Evolutionary conservation across 768 basidiomycete genomes (phyloP).

Genomic region (Porphyrellus cyaneotinctus): DNA sequence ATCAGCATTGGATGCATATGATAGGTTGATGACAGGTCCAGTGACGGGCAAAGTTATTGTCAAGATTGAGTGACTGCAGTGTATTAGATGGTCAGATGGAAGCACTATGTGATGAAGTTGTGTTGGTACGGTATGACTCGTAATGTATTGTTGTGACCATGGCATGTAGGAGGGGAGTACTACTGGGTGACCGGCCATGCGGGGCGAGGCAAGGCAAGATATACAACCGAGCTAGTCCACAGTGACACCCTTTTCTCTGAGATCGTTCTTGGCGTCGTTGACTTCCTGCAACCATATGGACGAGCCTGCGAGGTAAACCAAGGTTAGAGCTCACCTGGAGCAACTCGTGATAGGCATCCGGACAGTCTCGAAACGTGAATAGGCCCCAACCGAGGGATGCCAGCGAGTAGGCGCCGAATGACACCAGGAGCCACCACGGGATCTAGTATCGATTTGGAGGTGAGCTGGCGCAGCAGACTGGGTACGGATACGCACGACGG

Average conservation of each 20-base stretch:
- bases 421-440: slow-evolving; percentile 79
- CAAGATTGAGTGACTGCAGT: slow-evolving; percentile 34
- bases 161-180: too few relatives aligned
- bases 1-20: slow-evolving; percentile 59
- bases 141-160: background rate
- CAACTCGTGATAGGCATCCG: slow-evolving; percentile 72
- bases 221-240: slow-evolving; percentile 57
- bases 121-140: background rate
- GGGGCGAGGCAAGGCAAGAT: too few relatives aligned
- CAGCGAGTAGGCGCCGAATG: slow-evolving; percentile 77
- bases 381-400: slow-evolving; percentile 75
- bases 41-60: slow-evolving; percentile 68
- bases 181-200: too few relatives aligned
- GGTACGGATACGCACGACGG: slow-evolving; percentile 10
- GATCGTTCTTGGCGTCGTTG: slow-evolving; percentile 49
- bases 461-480: too few relatives aligned
- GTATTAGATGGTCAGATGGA: too few relatives aligned
- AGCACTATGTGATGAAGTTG: too few relatives aligned
- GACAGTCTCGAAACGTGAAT: slow-evolving; percentile 70
- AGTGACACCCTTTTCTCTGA: slow-evolving; percentile 55
- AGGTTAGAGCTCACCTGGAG: slow-evolving; percentile 39
- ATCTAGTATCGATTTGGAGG: slow-evolving; percentile 25
- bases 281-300: slow-evolving; percentile 50
- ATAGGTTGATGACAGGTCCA: slow-evolving; percentile 48
- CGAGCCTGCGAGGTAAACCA: background rate